phyloP scores from a whole-genome alignment of 306 rosid genomes.

The Pyrus bretschneideri region DNA sequence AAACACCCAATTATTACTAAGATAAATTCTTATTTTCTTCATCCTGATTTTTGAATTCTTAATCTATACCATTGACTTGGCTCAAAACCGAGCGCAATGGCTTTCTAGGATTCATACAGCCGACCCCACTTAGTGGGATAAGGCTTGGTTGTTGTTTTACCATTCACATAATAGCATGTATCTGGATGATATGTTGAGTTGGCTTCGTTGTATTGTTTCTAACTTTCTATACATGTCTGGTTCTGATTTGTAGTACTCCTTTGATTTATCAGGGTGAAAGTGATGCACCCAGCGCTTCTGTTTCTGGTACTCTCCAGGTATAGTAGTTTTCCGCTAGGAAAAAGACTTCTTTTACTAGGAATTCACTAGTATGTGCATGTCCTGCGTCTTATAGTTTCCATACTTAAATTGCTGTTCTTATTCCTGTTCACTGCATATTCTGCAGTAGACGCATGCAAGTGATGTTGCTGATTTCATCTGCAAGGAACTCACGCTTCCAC shows the following conservation, averaged over 20 bases:
- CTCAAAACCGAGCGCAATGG: too few relatives aligned
- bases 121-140: too few relatives aligned
- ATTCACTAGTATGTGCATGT: neutral
- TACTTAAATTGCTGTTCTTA: constrained; percentile 10
- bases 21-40: too few relatives aligned
- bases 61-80: too few relatives aligned
- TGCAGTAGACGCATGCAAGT: constrained; percentile 84
- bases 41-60: too few relatives aligned
- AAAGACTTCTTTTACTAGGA: neutral
- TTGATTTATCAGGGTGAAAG: constrained; percentile 67
- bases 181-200: neutral
- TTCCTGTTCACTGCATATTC: constrained; percentile 23
- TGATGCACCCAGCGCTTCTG: constrained; percentile 63
- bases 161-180: neutral
- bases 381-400: neutral
- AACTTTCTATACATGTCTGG: neutral
- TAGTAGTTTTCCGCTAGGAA: constrained; percentile 2
- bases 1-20: too few relatives aligned
- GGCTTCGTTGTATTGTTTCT: neutral
- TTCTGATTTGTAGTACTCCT: constrained; percentile 14
- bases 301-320: constrained; percentile 86
- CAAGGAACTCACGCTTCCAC: constrained; percentile 37
- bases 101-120: too few relatives aligned
- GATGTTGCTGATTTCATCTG: constrained; percentile 74
- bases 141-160: neutral